Evolutionary conservation across 306 rosid species (phyloP).

Genomic region (Vachellia pachyceras): DNA sequence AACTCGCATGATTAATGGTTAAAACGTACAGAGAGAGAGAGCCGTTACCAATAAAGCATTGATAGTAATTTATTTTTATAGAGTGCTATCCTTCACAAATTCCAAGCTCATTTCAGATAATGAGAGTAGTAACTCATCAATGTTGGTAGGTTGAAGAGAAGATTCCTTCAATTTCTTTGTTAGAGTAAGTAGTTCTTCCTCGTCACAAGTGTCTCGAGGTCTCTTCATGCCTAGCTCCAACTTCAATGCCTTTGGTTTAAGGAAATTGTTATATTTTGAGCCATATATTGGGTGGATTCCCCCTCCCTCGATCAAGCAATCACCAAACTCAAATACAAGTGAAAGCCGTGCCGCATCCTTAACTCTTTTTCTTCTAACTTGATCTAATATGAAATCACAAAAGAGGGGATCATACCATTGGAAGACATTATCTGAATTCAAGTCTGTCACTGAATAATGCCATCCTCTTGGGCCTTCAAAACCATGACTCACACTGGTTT

Average conservation of each 20-base stretch:
- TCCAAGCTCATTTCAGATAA: not conserved
- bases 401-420: constrained; percentile 44
- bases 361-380: not conserved
- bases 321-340: not conserved
- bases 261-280: not conserved
- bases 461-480: not conserved
- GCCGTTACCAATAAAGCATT: not conserved
- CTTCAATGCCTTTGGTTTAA: not conserved
- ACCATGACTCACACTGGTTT: fast-evolving
- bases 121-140: not conserved
- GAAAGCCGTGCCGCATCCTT: not conserved
- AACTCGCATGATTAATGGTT: not conserved
- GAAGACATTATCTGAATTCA: not conserved
- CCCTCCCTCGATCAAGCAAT: not conserved
- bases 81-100: not conserved
- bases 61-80: not conserved
- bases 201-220: not conserved
- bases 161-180: not conserved
- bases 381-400: not conserved
- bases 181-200: not conserved
- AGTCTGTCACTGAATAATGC: not conserved
- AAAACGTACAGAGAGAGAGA: not conserved
- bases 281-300: constrained; percentile 10
- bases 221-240: constrained; percentile 1
- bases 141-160: not conserved